Evolutionary conservation across 495 filamentous ascomycete species (phyloP), one percentile per base, ranked within the genome.

Genomic region (Trichocladium antarcticum): DNA sequence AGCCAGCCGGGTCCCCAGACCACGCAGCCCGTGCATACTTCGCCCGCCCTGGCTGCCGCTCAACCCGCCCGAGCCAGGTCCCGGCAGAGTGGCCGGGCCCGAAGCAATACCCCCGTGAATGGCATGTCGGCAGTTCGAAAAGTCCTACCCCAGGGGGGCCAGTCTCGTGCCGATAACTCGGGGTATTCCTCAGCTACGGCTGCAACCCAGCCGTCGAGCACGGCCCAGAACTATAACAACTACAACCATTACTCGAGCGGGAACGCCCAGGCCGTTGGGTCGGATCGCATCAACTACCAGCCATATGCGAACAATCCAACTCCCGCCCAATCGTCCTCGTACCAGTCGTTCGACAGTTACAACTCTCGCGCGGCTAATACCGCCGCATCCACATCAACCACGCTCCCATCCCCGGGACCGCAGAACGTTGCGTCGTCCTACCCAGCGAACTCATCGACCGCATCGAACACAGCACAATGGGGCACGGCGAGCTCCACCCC

Each of bases 361-460:
- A 60, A 50, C 20, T 17, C 50, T 2, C 51, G 49, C 1, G 19
- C 42, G 40, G 29, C 49, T n/a, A 56, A 51, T 22, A 36, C 45
- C 24, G 52, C n/a, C n/a, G n/a, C n/a, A n/a, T n/a, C n/a, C n/a
- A n/a, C 46, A n/a, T 35, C 57, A 5, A 22, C 60, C 3, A 24
- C 54, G 0, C 21, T 54, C 15, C 32, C 55, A 1, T 51, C 38
- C 15, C 34, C 54, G 3, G 41, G 27, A 14, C 43, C 57, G 3
- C 60, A 65, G 28, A 55, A 56, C 6, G 47, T 54, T 0, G 44
- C 56, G 6, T 53, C 62, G 9, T 59, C 60, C 0, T 63, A 58
- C 31, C 48, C 29, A 2, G 38, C 53, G 7, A 57, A 38, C 35
- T 54, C 56, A 2, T 47, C 43, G 2, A 44, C 49, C 3, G 44